Base-by-base conservation (phyloP, 164 flowering plant species). In the Umbilicus rupestris region DNA sequence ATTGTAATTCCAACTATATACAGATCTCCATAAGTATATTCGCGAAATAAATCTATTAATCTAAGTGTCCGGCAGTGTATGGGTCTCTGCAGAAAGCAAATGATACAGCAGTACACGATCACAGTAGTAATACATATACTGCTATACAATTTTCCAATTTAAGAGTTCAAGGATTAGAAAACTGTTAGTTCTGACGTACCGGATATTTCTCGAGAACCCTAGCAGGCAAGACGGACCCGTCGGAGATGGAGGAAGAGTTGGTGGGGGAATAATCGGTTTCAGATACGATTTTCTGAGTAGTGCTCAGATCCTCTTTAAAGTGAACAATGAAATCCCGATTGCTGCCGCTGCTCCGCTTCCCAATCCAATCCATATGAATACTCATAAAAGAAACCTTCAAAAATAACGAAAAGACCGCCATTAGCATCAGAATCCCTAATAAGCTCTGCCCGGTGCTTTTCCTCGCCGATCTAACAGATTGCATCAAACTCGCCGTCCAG, bases 321-420 rank as follows among this genome's bases (percentile, higher is more conserved):
- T 26, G 59, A 52, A 52, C 59, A 52, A 52, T 49, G 26, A 49
- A 49, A 49, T 49, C 28, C 26, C 26, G 26, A n/a, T 49, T 49
- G 7, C 50, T 17, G 6, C 20, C 20, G 7, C 17, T 46, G 12
- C 45, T 10, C 45, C 45, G 49, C 49, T 45, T 45, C 15, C 5
- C 19, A 45, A 45, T 45, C 49, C 49, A 45, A 45, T 45, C 49
- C 35, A 28, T n/a, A n/a, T 60, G 39, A 30, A 31, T 37, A n/a
- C 41, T 60, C 64, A 37, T 31, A 30, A 62, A 11, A 14, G 44
- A 62, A 62, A 62, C 45, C 44, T 35, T 62, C 28, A 35, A 33
- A 62, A 62, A 37, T 24, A 62, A 35, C 24, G 65, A 62, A 62
- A 62, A 28, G 16, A 62, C 41, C 35, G 28, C 65, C 65, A 35